Evolutionary conservation across 805 yeast genomes (phyloP).

Genomic region (Priceomyces fermenticarens): DNA sequence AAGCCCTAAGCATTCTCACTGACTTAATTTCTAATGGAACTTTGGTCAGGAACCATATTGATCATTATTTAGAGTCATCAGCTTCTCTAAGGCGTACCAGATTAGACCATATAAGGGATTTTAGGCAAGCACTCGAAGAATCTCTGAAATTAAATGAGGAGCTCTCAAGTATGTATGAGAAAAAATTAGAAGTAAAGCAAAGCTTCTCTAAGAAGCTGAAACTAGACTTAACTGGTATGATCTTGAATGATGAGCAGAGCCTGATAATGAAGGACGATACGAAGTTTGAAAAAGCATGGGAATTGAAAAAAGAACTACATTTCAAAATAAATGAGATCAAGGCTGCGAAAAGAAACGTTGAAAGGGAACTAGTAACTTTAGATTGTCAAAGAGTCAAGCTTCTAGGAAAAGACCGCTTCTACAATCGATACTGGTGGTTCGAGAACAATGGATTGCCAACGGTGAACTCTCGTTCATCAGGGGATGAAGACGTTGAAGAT

Average conservation of each 20-base stretch:
- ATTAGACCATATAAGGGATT: constrained; percentile 62
- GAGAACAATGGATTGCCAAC: constrained; percentile 80
- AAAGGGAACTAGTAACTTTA: constrained; percentile 58
- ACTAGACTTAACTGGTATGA: constrained; percentile 30
- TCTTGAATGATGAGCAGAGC: constrained; percentile 39
- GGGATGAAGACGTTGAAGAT: constrained; percentile 42
- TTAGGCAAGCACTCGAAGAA: constrained; percentile 49
- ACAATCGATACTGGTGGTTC: constrained; percentile 93
- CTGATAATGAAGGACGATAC: constrained; percentile 38
- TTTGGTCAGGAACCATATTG: constrained; percentile 61
- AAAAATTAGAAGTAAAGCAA: constrained; percentile 1
- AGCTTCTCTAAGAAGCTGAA: constrained; percentile 10
- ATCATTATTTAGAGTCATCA: constrained; percentile 62
- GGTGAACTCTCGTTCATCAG: constrained; percentile 34
- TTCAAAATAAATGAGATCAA: constrained; percentile 45
- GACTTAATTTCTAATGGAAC: constrained; percentile 59
- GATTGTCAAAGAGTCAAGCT: constrained; percentile 76
- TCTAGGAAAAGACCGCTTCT: constrained; percentile 80
- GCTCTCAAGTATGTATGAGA: constrained; percentile 11
- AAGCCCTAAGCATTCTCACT: constrained; percentile 58
- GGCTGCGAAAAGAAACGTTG: constrained; percentile 50
- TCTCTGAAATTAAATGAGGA: constrained; percentile 36
- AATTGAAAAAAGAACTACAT: constrained; percentile 41
- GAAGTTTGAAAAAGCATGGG: constrained; percentile 42
- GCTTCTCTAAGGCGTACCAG: constrained; percentile 62